Evolutionary conservation across 2,329 filamentous ascomycete species (phyloP), one percentile per base, ranked within the genome.

Genomic region (Ophiosphaerella narmari): DNA sequence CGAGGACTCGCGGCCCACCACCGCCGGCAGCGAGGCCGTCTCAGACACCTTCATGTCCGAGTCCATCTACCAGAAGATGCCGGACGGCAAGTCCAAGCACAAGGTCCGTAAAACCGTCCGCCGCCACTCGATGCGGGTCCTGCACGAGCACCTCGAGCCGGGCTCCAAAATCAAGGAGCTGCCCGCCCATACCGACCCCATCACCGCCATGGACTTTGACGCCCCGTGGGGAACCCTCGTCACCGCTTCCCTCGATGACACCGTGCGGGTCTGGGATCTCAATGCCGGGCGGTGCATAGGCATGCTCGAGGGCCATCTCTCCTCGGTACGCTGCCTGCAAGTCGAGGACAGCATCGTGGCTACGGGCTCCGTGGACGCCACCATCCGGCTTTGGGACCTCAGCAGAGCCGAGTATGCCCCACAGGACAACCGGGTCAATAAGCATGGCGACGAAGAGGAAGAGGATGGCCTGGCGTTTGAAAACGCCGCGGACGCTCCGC

Each of bases 171-270:
- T 99, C 65, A 88, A 88, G 60, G 90, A 97, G 71, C 82, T 97
- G 48, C 87, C 90, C 60, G 91, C 93, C 2, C 94, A 99, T 72
- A 86, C 85, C 44, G 94, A 99, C 70, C 84, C 83, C 50, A 88
- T 99, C 55, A 96, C 92, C 1, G 89, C 93, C 7, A 73, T 99
- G 54, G 94, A 97, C 75, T 99, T 99, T 72, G 94, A 99, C 71
- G 89, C 88, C n/a, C 94, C 94, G 0, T 97, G 97, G 72, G 94
- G 94, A 13, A 95, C 91, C 16, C 86, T 97, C 84, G 91, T 97
- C 5, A 93, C 91, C 7, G 88, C 94, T 8, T 90, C 92, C 8
- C 78, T 97, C 65, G 94, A 99, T 70, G 94, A 99, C 72, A 92
- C 91, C 1, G 89, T 99, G 37, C 85, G 90, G 54, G 94, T 99